Evolutionary conservation across 257 asterid genomes (phyloP).

Genomic region (Nicotiana sylvestris): DNA sequence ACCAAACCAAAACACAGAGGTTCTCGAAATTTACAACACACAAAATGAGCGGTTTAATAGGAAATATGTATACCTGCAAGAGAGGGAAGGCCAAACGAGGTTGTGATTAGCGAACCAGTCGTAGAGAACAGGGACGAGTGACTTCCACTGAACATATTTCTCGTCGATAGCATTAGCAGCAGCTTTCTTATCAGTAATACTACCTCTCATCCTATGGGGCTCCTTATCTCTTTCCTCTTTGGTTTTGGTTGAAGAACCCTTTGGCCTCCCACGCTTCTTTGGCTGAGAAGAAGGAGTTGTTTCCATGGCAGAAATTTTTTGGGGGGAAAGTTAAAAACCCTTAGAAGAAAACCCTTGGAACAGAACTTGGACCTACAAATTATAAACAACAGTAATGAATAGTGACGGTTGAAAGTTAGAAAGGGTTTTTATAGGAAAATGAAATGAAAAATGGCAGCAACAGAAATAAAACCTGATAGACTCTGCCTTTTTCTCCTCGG

Average conservation of each 20-base stretch:
- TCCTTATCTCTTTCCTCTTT: slow-evolving; percentile 58
- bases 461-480: no score
- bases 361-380: neutral
- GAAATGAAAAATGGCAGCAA: neutral
- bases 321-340: slow-evolving; percentile 10
- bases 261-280: slow-evolving; percentile 89
- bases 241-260: slow-evolving; percentile 78
- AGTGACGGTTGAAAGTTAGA: neutral
- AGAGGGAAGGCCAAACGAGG: slow-evolving; percentile 53
- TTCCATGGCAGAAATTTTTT: slow-evolving; percentile 23
- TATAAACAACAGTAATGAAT: neutral
- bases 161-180: slow-evolving; percentile 56
- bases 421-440: neutral
- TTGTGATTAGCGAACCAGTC: slow-evolving; percentile 52
- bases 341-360: slow-evolving; percentile 9
- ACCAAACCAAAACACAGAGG: neutral
- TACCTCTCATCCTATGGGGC: slow-evolving; percentile 37
- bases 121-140: slow-evolving; percentile 71
- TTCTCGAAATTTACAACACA: neutral
- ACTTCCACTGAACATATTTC: slow-evolving; percentile 86
- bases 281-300: slow-evolving; percentile 51
- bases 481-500: no score
- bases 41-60: neutral
- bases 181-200: slow-evolving; percentile 31
- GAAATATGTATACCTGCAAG: slow-evolving; percentile 33